Base-by-base conservation (phyloP, 2,329 filamentous ascomycete genomes). In the Diaporthe sp. region DNA sequence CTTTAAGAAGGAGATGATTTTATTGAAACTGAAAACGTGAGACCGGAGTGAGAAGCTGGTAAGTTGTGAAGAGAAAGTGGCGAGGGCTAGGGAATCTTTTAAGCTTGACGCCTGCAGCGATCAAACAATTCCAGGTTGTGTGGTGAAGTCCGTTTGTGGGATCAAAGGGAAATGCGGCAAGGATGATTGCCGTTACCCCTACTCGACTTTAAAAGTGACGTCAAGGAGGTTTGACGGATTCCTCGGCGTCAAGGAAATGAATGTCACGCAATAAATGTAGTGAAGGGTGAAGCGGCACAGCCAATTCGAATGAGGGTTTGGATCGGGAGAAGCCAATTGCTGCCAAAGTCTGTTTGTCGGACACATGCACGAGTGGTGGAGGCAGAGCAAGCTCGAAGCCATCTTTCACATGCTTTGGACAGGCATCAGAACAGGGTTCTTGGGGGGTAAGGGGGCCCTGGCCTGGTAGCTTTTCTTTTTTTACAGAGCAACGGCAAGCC, bases 341-440 rank as follows among this genome's bases (percentile, higher is more conserved):
- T 53, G n/a, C 30, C 44, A 9, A 30, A 39, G n/a, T 6, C 7
- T 53, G 32, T 27, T n/a, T 4, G 47, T 53, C n/a, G 47, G 47
- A 47, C 44, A 32, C 39, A 68, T 68, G n/a, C n/a, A n/a, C n/a
- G n/a, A n/a, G 44, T 44, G 65, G 10, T 37, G 30, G 37, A n/a
- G 47, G 15, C 17, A 15, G 44, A 47, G 22, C 30, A 30, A 44
- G 56, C 53, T 61, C 55, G 15, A 61, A 10, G 42, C 70, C 55
- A 51, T 25, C 42, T 71, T 71, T 71, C 70, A 71, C 70, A 71
- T 71, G 70, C 70, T 71, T 71, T 63, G 19, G 35, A 71, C 70
- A 71, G 70, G 70, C 70, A 42, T 63, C 44, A 53, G 32, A 71
- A 51, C 56, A 53, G 39, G 70, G 56, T 63, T n/a, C n/a, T 53